Base-by-base conservation (phyloP, 805 yeast species). In the Komagataella phaffii region DNA sequence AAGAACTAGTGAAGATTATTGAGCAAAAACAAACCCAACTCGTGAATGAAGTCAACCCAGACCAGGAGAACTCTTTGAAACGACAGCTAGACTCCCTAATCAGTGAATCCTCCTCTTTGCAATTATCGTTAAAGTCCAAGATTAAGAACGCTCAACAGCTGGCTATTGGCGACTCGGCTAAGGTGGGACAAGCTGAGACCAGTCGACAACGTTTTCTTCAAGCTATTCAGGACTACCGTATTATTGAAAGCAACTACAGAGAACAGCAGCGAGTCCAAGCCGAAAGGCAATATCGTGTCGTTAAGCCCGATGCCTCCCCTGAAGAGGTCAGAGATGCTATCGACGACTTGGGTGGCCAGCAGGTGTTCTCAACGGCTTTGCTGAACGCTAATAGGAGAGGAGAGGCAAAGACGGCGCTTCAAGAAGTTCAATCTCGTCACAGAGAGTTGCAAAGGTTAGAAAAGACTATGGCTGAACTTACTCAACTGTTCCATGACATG, bases 381-480 rank as follows among this genome's bases (percentile, higher is more conserved):
- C 74, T 84, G 72, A 85, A 85, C 68, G 83, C 89, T 51, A 86
- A 87, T 64, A 83, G 95, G 70, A 80, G 89, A 64, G 96, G 96
- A 59, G 96, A 93, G 70, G 97, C 98, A 46, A 81, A 93, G 67
- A 81, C 96, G 40, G 98, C 95, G 2, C 77, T 93, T 60, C 87
- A 88, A 61, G 98, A 93, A 71, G 98, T 93, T 53, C 96, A 91
- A 71, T 82, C 86, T 50, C 83, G 99, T 72, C 98, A 93, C 72
- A 83, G 85, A 65, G 98, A 93, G 72, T 80, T 93, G 63, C 85
- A 88, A 72, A 87, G 88, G 73, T 84, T 93, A 69, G 98, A 91
- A 70, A 83, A 88, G 71, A 85, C 96, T 54, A 89, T 93, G 86
- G 88, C 91, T 44, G 99, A 93, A 70, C 79, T 93, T 69, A 87